phyloP scores from a whole-genome alignment of 441 rosid genomes.

The Populus tomentosa region DNA sequence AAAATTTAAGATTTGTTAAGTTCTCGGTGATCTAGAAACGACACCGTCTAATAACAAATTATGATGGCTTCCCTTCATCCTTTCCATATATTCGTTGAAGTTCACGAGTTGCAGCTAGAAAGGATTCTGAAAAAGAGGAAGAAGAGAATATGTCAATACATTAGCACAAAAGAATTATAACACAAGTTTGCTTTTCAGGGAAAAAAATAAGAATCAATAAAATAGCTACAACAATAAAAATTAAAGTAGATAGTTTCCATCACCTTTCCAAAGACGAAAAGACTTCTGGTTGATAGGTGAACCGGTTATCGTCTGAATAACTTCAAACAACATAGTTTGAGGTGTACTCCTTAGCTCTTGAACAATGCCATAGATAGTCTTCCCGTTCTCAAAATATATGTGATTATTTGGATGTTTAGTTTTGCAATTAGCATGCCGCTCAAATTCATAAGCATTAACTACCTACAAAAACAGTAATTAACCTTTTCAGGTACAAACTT shows the following conservation, averaged over 20 bases:
- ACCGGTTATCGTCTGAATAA: conserved; percentile 63
- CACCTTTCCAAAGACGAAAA: conserved; percentile 73
- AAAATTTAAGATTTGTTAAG: too few species aligned
- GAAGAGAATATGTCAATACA: background rate
- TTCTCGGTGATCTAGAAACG: too few species aligned
- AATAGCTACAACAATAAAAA: background rate
- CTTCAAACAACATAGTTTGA: conserved; percentile 59
- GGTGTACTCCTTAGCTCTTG: conserved; percentile 78
- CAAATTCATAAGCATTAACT: conserved; percentile 75
- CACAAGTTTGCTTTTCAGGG: background rate
- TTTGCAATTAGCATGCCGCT: conserved; percentile 83
- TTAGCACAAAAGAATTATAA: background rate
- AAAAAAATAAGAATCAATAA: background rate
- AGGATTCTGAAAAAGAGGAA: conserved; percentile 43
- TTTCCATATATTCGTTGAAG: conserved; percentile 80
- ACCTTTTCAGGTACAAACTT: background rate
- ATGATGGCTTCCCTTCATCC: conserved; percentile 42
- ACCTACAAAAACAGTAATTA: conserved; percentile 32
- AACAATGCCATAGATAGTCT: conserved; percentile 71
- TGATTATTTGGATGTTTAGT: conserved; percentile 85
- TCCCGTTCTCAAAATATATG: conserved; percentile 76
- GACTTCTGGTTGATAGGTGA: conserved; percentile 68
- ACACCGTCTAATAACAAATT: background rate
- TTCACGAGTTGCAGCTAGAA: conserved; percentile 68
- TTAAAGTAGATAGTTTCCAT: conserved; percentile 1